Evolutionary conservation across 352 stramenopile genomes (phyloP), one percentile per base, ranked within the genome.

Genomic region (Pythium apleroticum): DNA sequence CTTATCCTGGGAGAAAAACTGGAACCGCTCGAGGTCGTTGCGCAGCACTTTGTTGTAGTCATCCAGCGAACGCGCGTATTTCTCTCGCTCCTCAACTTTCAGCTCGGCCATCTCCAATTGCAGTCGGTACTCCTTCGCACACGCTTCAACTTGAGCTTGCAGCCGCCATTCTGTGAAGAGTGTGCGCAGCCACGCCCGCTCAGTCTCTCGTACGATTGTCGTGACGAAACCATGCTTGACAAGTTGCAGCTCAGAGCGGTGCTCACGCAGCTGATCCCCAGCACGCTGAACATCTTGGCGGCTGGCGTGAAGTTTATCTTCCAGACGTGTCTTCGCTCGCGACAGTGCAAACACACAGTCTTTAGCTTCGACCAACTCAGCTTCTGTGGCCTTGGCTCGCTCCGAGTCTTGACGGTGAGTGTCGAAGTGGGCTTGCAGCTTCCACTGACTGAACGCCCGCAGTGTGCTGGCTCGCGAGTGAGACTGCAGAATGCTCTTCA

Each of bases 1-100:
- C 65, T 90, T 91, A 58, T 93, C 84, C 20, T 91, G 78, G 20
- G 80, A 89, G 57, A 91, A 88, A 52, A 91, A 91, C 54, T 93
- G 84, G 45, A 84, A 91, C 15, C 81, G 78, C 60, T 93, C 84
- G 20, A 93, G 64, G 52, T 93, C 84, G 31, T 68, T 86, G 12
- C 81, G 81, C 17, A 93, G 67, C 12, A 93, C 84, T 14, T 79
- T 76, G 25, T 84, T 90, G 69, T 90, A 93, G 37, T 90, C 81
- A 33, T 89, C 81, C 22, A 90, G 64, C 12, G 78, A 84, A 37
- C 82, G 79, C 7, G 80, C 77, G 28, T 90, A 82, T 45, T 88
- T 84, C 14, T 89, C 80, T 14, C 77, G 76, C 33, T 91, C 84
- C 10, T 78, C 66, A 9, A 75, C 76, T 11, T 84, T 77, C 8